Evolutionary conservation across 148 eudicot genomes (phyloP), one percentile per base, ranked within the genome.

Genomic region (Euryodendron excelsum): DNA sequence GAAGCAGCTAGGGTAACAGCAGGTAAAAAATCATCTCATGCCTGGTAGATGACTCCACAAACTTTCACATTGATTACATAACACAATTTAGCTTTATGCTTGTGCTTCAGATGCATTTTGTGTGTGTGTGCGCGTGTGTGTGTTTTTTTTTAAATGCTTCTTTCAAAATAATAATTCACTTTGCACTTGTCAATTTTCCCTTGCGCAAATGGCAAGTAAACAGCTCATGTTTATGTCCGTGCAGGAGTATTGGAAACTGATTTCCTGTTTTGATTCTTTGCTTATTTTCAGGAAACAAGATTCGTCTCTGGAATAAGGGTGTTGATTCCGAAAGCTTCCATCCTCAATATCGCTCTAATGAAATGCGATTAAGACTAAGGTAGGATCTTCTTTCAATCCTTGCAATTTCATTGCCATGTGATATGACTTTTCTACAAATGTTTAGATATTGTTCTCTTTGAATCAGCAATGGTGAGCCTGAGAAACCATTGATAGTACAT

Each of bases 221-320:
- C 33, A 27, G 58, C 60, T 68, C 31, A 41, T 31, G 10, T 39
- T 37, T 14, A 1, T 36, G 23, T 39, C 44, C 7, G 44, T 39
- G 44, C 44, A 39, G 44, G 25, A 9, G 23, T 66, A n/a, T n/a
- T 84, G 84, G 93, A 94, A 48, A 94, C 97, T 79, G 97, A 93
- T 82, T 90, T 93, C 52, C 91, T 94, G 59, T 71, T 93, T 75
- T 27, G 52, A 23, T 70, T 74, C 28, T 66, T 78, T 72, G 50
- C 39, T 55, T 36, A 21, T 30, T 75, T 72, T 53, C 81, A 91
- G 92, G 84, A 63, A 84, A 87, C 81, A 85, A 63, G 41, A 96
- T 96, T 44, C 93, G 98, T 71, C 88, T 96, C 52, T 96, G 99
- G 99, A 96, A 96, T 81, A 96, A 96, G 87, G 99, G 98, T 75